Evolutionary conservation across 2,329 filamentous ascomycete genomes (phyloP).

Genomic region (Sporothrix globosa): DNA sequence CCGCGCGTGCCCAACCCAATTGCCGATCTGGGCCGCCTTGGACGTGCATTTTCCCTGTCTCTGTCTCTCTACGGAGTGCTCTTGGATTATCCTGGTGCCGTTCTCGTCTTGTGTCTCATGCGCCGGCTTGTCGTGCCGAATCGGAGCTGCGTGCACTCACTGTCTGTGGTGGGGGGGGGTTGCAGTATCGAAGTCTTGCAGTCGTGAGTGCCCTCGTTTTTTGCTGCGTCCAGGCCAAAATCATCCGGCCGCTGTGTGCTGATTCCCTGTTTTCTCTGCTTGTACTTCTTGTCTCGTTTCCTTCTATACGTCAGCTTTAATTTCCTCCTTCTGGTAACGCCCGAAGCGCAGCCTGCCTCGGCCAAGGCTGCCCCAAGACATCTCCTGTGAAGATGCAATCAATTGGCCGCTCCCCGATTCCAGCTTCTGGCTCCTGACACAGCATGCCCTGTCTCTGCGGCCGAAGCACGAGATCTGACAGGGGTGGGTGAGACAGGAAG

Average conservation of each 20-base stretch:
- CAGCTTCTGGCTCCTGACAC: background rate
- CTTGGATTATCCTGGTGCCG: background rate
- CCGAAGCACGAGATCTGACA: background rate
- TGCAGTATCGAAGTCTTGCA: too few species aligned
- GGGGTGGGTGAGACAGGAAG: conserved; percentile 11
- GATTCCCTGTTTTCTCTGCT: background rate
- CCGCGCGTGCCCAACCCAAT: background rate
- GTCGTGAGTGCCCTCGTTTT: too few species aligned
- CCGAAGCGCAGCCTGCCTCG: background rate
- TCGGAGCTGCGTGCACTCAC: too few species aligned
- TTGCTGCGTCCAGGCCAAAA: background rate
- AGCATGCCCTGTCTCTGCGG: background rate
- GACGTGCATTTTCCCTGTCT: background rate
- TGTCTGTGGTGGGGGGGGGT: too few species aligned
- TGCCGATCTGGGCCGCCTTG: conserved; percentile 18
- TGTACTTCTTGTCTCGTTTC: background rate
- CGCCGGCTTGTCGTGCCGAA: too few species aligned
- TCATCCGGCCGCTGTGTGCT: background rate
- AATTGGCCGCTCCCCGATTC: background rate
- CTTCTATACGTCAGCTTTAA: background rate
- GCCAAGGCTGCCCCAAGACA: background rate
- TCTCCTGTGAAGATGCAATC: background rate
- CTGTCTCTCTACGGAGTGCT: background rate
- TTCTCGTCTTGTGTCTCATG: background rate
- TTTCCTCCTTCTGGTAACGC: conserved; percentile 6